These are phyloP conservation scores for Cutaneotrichosporon cyanovorans DNA, from an alignment of 1,284 basidiomycete species.

Conservation along the genomic window DNA sequence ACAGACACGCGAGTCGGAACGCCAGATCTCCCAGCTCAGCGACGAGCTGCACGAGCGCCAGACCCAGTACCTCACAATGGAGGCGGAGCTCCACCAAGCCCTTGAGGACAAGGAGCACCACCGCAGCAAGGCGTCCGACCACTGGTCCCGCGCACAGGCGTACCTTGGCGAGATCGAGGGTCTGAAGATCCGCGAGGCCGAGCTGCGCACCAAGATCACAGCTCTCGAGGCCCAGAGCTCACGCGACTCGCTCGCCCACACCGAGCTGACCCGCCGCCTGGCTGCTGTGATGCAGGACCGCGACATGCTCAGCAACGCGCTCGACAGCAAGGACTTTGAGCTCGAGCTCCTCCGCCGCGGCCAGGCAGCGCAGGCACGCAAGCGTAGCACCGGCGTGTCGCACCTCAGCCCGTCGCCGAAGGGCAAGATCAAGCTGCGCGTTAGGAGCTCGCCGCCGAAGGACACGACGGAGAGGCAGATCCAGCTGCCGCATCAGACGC, in stretches of 20 bases:
- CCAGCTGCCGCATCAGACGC: not conserved
- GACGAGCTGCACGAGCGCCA: not conserved
- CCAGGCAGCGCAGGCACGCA: not conserved
- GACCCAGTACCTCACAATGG: not conserved
- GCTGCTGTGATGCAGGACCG: not conserved
- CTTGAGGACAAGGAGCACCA: constrained; percentile 1
- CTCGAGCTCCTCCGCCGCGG: not conserved
- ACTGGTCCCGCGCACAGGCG: constrained; percentile 17
- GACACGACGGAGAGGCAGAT: not conserved
- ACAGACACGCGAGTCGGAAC: not conserved
- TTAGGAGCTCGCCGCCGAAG: not conserved
- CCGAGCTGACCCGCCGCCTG: not conserved
- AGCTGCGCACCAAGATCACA: constrained; percentile 16
- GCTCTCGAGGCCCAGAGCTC: constrained; percentile 5
- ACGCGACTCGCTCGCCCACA: not conserved
- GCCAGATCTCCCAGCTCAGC: not conserved
- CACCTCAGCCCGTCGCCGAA: constrained; percentile 4
- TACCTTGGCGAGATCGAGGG: constrained; percentile 27
- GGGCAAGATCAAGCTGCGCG: not conserved
- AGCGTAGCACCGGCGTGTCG: not conserved
- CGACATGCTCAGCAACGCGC: not conserved
- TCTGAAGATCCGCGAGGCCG: constrained; percentile 19
- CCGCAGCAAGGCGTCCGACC: constrained; percentile 4
- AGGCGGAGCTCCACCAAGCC: not conserved
- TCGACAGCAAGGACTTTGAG: constrained; percentile 10